Evolutionary conservation across 495 filamentous ascomycete species (phyloP).

Genomic region (Sphaerosporella brunnea): DNA sequence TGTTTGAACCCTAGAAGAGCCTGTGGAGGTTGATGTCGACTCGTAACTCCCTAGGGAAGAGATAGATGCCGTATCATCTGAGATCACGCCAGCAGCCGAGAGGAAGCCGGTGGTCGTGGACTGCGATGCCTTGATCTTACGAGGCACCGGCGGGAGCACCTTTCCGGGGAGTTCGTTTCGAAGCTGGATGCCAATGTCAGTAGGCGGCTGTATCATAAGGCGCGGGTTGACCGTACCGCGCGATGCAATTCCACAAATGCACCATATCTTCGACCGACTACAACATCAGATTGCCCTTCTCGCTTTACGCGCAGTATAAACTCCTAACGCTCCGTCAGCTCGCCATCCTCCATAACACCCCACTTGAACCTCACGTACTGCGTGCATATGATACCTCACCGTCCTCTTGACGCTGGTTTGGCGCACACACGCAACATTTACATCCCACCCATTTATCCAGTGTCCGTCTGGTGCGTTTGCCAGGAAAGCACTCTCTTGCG

Average conservation of each 20-base stretch:
- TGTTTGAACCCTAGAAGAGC: background rate
- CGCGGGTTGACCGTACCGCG: conserved; percentile 11
- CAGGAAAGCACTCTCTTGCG: conserved; percentile 72
- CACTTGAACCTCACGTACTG: conserved; percentile 38
- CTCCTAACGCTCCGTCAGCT: conserved; percentile 37
- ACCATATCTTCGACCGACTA: conserved; percentile 71
- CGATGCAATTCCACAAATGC: conserved; percentile 71
- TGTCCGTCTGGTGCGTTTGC: conserved; percentile 78
- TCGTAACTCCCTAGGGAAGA: conserved; percentile 49
- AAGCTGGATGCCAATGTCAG: conserved; percentile 30
- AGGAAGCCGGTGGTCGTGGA: conserved; percentile 35
- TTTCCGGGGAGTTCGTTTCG: conserved; percentile 82
- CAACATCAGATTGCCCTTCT: conserved; percentile 49
- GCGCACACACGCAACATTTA: conserved; percentile 85
- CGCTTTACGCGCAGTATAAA: conserved; percentile 72
- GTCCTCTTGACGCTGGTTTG: conserved; percentile 67
- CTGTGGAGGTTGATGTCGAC: background rate
- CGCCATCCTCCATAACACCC: background rate
- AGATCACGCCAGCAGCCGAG: conserved; percentile 3
- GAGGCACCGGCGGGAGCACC: conserved; percentile 65
- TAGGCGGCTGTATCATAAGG: background rate
- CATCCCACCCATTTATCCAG: conserved; percentile 85
- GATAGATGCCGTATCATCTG: conserved; percentile 51
- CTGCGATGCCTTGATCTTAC: conserved; percentile 68
- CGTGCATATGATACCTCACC: conserved; percentile 77